Conservation (phyloP, 2,329 filamentous ascomycete species). For the Aspergillus versicolor region DNA sequence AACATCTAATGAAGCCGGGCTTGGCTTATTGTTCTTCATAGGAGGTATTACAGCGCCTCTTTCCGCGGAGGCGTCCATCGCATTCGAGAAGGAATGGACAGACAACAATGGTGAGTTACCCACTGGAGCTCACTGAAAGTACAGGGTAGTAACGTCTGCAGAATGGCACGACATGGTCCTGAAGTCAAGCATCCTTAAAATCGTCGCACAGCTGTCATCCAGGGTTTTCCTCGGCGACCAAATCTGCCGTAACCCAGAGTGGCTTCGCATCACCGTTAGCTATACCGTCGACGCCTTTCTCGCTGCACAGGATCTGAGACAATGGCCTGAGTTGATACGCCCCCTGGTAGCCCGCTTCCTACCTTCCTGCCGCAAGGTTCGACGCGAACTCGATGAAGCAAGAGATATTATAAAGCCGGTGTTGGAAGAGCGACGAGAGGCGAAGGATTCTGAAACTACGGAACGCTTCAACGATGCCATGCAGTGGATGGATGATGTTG, state of each 20-base stretch:
- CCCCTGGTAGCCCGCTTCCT: conserved; percentile 5
- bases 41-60: background rate
- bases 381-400: background rate
- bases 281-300: conserved; percentile 18
- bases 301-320: conserved; percentile 17
- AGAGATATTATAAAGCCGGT: no score
- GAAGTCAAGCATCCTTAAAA: conserved; percentile 1
- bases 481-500: no score
- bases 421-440: no score
- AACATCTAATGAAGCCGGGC: background rate
- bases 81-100: conserved; percentile 8
- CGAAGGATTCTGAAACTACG: no score
- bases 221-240: conserved; percentile 8
- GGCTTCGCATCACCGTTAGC: conserved; percentile 16
- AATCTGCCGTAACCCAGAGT: conserved; percentile 19
- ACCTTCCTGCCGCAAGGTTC: background rate
- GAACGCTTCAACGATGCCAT: no score
- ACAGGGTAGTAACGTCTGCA: background rate
- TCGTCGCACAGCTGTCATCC: conserved; percentile 10
- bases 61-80: conserved; percentile 1
- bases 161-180: conserved; percentile 13
- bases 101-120: conserved; percentile 6
- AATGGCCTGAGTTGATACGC: conserved; percentile 1
- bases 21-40: no score
- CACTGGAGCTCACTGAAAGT: background rate